phyloP scores from a whole-genome alignment of 2,329 filamentous ascomycete genomes.

The Aspergillus flavus region DNA sequence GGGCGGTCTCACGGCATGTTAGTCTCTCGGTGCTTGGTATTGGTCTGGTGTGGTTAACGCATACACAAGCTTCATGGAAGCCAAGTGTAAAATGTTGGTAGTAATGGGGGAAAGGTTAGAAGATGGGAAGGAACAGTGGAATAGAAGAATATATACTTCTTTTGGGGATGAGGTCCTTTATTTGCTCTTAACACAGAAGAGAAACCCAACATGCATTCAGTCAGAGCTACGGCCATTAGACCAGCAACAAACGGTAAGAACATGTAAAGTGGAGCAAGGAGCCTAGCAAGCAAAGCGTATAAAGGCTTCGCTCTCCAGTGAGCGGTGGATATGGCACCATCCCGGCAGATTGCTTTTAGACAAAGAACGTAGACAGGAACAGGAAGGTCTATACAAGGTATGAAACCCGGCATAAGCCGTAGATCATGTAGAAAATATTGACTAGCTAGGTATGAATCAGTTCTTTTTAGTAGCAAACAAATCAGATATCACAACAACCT shows the following conservation, averaged over 20 bases:
- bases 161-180: not conserved
- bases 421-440: constrained; percentile 1
- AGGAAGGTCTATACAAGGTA: not conserved
- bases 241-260: not conserved
- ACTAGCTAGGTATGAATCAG: not conserved
- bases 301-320: not conserved
- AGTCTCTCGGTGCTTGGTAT: not conserved
- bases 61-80: not conserved
- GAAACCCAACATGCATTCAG: not conserved
- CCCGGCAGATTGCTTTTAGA: not conserved
- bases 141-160: constrained; percentile 2
- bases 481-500: constrained; percentile 17
- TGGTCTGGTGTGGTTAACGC: not conserved
- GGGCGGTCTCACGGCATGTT: not conserved
- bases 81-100: constrained; percentile 10
- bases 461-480: constrained; percentile 15
- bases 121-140: constrained; percentile 4
- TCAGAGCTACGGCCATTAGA: not conserved
- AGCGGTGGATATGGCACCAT: not conserved
- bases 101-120: constrained; percentile 6
- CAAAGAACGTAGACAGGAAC: not conserved
- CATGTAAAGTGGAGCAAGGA: not conserved
- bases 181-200: not conserved
- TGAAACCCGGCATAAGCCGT: not conserved
- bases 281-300: not conserved